Conservation (phyloP, 208 protist species). For the Leishmania amazonensis region DNA sequence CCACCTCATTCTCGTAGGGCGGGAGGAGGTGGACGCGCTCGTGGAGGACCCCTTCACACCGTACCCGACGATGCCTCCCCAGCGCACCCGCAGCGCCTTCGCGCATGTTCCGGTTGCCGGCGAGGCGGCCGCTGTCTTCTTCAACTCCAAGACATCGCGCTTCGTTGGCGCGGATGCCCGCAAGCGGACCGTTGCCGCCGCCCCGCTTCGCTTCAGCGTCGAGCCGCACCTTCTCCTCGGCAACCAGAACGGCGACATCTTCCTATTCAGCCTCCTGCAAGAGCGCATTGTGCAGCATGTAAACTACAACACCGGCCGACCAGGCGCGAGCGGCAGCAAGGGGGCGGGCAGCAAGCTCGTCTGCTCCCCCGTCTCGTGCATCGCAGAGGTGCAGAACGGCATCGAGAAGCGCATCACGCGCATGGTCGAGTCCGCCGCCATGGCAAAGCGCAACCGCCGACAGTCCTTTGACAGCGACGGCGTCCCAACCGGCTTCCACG, state of each 20-base stretch:
- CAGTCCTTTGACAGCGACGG: conserved; percentile 17
- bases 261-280: conserved; percentile 75
- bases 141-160: conserved; percentile 16
- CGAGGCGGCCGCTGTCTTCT: conserved; percentile 28
- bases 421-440: conserved; percentile 47
- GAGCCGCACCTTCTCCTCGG: conserved; percentile 87
- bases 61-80: conserved; percentile 6
- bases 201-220: conserved; percentile 69
- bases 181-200: conserved; percentile 63
- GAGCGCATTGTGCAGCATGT: conserved; percentile 71
- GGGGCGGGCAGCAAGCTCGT: conserved; percentile 49
- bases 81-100: conserved; percentile 24
- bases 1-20: conserved; percentile 55
- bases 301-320: conserved; percentile 54
- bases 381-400: conserved; percentile 76
- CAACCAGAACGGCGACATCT: conserved; percentile 83
- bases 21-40: conserved; percentile 41
- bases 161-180: conserved; percentile 85
- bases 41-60: conserved; percentile 4
- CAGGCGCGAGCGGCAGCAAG: conserved; percentile 26
- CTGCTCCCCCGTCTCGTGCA: conserved; percentile 64
- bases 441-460: conserved; percentile 43
- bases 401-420: conserved; percentile 57
- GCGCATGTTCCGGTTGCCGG: conserved; percentile 16
- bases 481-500: conserved; percentile 6